A percentile compares a stretch with the other conserved stretches of the same genome.
Conservation (phyloP, 345 rosid genomes). For the Iberis pinnata region DNA sequence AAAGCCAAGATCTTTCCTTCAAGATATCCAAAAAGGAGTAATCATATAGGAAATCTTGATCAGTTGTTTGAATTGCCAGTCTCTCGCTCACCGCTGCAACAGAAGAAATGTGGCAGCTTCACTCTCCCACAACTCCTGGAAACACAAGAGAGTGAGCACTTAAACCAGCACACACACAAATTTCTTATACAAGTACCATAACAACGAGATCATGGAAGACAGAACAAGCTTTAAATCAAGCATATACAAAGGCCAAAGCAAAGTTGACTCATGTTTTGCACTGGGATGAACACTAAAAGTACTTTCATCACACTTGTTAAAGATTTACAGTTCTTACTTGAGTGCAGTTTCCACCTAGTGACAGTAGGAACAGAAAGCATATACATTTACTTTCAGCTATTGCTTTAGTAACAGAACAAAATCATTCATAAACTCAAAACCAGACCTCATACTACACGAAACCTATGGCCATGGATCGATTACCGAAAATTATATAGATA, state of each 20-base stretch:
- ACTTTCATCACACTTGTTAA: background rate
- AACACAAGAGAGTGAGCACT: background rate
- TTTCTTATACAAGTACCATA: background rate
- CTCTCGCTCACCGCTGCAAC: slow-evolving; percentile 85
- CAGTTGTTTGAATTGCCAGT: slow-evolving; percentile 15
- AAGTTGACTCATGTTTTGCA: background rate
- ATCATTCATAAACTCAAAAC: background rate
- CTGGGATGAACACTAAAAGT: background rate
- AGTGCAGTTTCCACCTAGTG: too few relatives aligned
- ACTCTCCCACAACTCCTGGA: slow-evolving; percentile 81
- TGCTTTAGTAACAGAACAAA: too few relatives aligned
- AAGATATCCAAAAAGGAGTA: slow-evolving; percentile 15
- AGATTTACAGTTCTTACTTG: background rate
- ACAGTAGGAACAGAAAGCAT: too few relatives aligned
- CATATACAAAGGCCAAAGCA: slow-evolving; percentile 4
- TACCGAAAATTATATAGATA: background rate
- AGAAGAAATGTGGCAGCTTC: slow-evolving; percentile 84
- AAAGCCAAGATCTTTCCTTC: slow-evolving; percentile 5
- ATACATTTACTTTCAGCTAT: too few relatives aligned
- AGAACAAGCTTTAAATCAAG: background rate
- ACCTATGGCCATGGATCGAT: too few relatives aligned
- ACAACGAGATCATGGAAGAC: background rate
- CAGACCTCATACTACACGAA: background rate
- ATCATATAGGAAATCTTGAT: slow-evolving; percentile 1
- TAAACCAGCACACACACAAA: background rate